Base-by-base conservation (phyloP, 1,284 basidiomycete species). In the Heliocybe sulcata region DNA sequence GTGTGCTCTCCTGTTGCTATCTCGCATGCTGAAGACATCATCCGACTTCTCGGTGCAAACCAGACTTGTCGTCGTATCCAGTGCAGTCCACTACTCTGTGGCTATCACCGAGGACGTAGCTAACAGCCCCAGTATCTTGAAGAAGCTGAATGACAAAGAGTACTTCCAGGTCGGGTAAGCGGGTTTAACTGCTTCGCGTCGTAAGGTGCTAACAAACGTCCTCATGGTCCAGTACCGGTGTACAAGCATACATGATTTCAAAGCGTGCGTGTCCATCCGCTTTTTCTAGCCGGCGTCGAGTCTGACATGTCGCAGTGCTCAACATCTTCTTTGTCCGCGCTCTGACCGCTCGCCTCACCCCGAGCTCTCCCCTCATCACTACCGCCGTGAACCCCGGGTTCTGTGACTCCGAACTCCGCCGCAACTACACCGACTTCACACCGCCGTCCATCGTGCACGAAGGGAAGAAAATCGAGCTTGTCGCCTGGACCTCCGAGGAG, bases 371-470 rank as follows among this genome's bases (percentile, higher is more conserved):
- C 0, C 57, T 71, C 38, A 64, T 70, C 0, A 61, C 77, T 16
- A 69, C 73, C 23, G 47, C 70, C 14, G 71, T 76, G 35, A 72
- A 72, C 50, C 80, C 79, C 4, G 79, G 80, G 0, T 76, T 69
- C 57, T 82, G 80, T 63, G 54, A 64, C 49, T 78, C 80, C 8
- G 65, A 67, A 14, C 60, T 83, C 2, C 63, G 65, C 1, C 67
- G 71, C 27, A 59, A 64, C 27, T n/a, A 23, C 64, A 4, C 33
- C 29, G 19, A 4, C 23, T 25, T 9, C 22, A 52, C n/a, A 19
- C 26, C 35, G 11, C 33, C 47, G 2, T 42, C 54, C 2, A 0
- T 63, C 19, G 47, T 6, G 23, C 4, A 60, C 12, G 53, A 62
- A 45, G 23, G 72, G 0, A 59, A 71, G 62, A 42, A 4, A 42